Evolutionary conservation across 2,329 filamentous ascomycete species (phyloP).

Genomic region (Fusarium subtropicale): DNA sequence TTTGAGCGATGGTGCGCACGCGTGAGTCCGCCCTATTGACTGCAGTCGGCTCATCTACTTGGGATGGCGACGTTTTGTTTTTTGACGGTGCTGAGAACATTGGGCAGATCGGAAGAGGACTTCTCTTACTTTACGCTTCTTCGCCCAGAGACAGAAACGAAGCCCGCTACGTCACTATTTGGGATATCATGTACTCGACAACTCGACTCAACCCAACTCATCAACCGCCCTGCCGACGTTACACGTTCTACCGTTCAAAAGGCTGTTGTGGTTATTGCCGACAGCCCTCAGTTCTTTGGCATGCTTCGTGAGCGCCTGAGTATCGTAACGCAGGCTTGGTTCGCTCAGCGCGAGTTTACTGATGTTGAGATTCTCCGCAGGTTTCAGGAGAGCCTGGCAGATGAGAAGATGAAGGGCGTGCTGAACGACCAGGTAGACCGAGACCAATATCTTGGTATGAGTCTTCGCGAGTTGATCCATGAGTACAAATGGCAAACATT

Average conservation of each 20-base stretch:
- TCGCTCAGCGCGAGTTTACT: constrained; percentile 91
- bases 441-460: constrained; percentile 90
- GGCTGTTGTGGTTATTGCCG: constrained; percentile 93
- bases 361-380: constrained; percentile 89
- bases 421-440: constrained; percentile 76
- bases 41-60: neutral
- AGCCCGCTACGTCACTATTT: constrained; percentile 84
- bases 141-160: constrained; percentile 65
- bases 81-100: constrained; percentile 30
- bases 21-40: constrained; percentile 65
- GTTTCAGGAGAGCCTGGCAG: constrained; percentile 89
- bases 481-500: constrained; percentile 96
- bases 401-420: constrained; percentile 69
- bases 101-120: constrained; percentile 85
- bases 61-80: neutral
- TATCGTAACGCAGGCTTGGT: constrained; percentile 95
- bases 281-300: constrained; percentile 89
- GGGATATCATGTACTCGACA: constrained; percentile 96
- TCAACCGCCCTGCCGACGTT: constrained; percentile 85
- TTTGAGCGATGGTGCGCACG: constrained; percentile 92
- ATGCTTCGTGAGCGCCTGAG: constrained; percentile 90
- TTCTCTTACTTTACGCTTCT: constrained; percentile 98
- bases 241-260: constrained; percentile 99
- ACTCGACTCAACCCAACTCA: constrained; percentile 81
- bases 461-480: constrained; percentile 88